Base-by-base conservation (phyloP, 2,329 filamentous ascomycete genomes). In the Aureobasidium namibiae region DNA sequence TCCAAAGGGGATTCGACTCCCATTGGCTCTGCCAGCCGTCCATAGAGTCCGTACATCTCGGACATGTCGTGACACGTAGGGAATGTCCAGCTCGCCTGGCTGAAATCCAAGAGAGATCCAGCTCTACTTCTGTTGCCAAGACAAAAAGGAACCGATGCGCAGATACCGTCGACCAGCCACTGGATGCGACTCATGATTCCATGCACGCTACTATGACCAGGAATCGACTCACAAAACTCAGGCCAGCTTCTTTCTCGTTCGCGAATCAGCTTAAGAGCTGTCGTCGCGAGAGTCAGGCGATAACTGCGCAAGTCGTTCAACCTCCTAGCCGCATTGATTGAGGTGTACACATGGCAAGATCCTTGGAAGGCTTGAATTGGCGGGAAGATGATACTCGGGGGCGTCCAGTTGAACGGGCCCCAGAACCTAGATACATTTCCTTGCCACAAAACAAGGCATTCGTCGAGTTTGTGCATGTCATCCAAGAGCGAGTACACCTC, bases 11-110 rank as follows among this genome's bases (percentile, higher is more conserved):
- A 26, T 13, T 24, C 52, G 1, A 56, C 38, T 33, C 52, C 52
- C 21, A 29, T 44, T 33, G 52, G 52, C 18, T 56, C 52, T 42
- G 52, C 38, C 11, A n/a, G 13, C 3, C 38, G 38, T n/a, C 52
- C 52, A 16, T 44, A 24, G 16, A 56, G 18, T 24, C 52, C 52
- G 10, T 56, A 56, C 38, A 56, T 26, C 18, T 56, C 26, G 13
- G 52, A 14, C 52, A 56, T 56, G 39, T 56, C 52, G 16, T 56
- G 52, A 24, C 52, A 56, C 3, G 52, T 29, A 2, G 52, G 38
- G 5, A 56, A 56, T 24, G 1, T n/a, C 26, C 38, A 56, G 18
- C 16, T 42, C 39, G 29, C 6, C 39, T 8, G 3, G 13, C 6
- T 14, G 13, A 56, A 56, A 9, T 56, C 38, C 24, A 24, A n/a